Conservation (phyloP, 345 rosid species). For the Salix viminalis region DNA sequence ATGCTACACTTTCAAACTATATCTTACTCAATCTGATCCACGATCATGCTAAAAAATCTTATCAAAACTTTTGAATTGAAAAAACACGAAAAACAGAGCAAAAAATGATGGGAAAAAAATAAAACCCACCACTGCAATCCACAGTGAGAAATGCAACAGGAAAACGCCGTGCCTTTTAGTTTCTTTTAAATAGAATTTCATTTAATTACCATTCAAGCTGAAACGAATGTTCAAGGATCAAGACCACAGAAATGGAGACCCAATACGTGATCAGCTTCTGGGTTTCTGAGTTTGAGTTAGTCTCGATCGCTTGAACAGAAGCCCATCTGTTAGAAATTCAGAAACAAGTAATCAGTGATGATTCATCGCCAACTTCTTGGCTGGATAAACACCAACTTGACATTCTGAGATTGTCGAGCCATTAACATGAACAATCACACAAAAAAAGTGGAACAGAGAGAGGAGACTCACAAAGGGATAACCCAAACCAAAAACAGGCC, state of each 20-base stretch:
- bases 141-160: too few species aligned
- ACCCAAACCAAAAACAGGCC: slow-evolving; percentile 35
- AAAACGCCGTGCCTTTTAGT: too few species aligned
- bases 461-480: slow-evolving; percentile 35
- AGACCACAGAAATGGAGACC: slow-evolving; percentile 30
- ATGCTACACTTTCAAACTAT: too few species aligned
- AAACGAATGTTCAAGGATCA: slow-evolving; percentile 30
- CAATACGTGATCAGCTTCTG: slow-evolving; percentile 34
- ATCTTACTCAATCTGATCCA: too few species aligned
- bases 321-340: slow-evolving; percentile 19
- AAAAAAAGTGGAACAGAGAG: not conserved
- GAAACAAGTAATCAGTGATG: not conserved
- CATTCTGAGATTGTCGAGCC: not conserved
- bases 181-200: not conserved
- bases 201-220: slow-evolving; percentile 28
- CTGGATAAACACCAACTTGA: not conserved
- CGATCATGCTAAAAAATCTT: too few species aligned
- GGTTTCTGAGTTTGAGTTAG: slow-evolving; percentile 19
- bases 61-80: too few species aligned
- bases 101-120: too few species aligned
- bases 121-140: too few species aligned
- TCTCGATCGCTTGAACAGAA: slow-evolving; percentile 35
- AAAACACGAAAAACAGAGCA: too few species aligned
- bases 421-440: not conserved
- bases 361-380: not conserved